Evolutionary conservation across 495 filamentous ascomycete species (phyloP).

Genomic region (Hyaloscypha variabilis): DNA sequence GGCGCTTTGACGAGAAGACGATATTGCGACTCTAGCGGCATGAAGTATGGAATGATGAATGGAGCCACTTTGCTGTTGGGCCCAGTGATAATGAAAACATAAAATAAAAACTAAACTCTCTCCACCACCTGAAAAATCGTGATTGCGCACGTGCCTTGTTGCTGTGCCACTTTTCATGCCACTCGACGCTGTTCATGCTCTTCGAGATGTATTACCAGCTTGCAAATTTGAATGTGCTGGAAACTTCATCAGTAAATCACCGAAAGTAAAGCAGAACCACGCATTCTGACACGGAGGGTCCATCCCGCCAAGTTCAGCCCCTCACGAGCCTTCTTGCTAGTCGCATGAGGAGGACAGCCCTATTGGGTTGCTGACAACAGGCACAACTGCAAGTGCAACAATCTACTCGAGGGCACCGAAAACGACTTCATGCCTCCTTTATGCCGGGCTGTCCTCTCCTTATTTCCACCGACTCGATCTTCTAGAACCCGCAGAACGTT

Average conservation of each 20-base stretch:
- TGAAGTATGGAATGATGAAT: background rate
- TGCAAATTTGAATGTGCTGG: no score
- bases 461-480: background rate
- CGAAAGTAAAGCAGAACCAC: background rate
- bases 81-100: background rate
- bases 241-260: no score
- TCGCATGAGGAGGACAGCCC: background rate
- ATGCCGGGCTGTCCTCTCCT: no score
- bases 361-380: background rate
- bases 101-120: background rate
- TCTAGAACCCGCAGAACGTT: constrained; percentile 1
- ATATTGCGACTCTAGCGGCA: background rate
- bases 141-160: background rate
- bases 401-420: no score
- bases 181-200: no score
- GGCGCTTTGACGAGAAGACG: background rate
- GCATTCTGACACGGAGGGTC: background rate
- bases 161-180: no score
- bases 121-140: background rate
- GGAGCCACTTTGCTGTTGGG: background rate
- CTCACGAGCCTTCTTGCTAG: background rate
- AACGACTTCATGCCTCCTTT: background rate
- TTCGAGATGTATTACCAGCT: no score
- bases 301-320: background rate
- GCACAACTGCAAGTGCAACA: background rate